phyloP scores from a whole-genome alignment of 768 basidiomycete genomes.

The Leucocoprinus leucothites region DNA sequence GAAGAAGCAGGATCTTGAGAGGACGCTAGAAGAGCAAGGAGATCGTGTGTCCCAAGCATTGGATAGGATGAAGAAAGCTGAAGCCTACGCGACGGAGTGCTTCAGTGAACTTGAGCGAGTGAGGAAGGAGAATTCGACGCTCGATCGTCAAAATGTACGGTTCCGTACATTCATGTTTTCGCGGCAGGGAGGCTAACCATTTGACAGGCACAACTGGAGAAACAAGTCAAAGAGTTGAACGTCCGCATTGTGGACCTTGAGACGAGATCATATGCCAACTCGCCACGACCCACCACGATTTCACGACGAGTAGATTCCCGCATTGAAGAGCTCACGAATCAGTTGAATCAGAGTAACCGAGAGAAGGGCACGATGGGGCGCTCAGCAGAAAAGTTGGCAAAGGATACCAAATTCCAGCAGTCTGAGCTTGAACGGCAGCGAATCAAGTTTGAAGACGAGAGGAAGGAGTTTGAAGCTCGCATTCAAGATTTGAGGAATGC shows the following conservation, averaged over 20 bases:
- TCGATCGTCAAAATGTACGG: constrained; percentile 74
- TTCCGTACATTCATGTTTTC: not conserved
- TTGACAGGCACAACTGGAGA: constrained; percentile 73
- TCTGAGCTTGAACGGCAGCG: constrained; percentile 63
- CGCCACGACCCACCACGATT: constrained; percentile 52
- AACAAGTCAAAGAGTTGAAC: constrained; percentile 82
- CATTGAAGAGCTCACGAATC: constrained; percentile 68
- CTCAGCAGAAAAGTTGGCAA: constrained; percentile 32
- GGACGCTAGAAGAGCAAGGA: constrained; percentile 73
- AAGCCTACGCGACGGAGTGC: constrained; percentile 69
- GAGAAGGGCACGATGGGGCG: constrained; percentile 46
- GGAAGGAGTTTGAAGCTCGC: constrained; percentile 56
- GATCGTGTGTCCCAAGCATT: constrained; percentile 70
- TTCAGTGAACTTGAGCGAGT: constrained; percentile 74
- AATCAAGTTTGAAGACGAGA: constrained; percentile 62
- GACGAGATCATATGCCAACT: constrained; percentile 67
- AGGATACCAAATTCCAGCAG: constrained; percentile 52
- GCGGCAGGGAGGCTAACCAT: not conserved
- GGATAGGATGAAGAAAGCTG: constrained; percentile 81
- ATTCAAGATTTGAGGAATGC: constrained; percentile 51
- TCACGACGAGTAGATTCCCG: constrained; percentile 64
- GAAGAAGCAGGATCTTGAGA: constrained; percentile 79
- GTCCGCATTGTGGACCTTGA: constrained; percentile 81
- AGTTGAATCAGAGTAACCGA: constrained; percentile 50
- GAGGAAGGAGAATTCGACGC: constrained; percentile 75